Evolutionary conservation across 2,329 filamentous ascomycete genomes (phyloP), one percentile per base, ranked within the genome.

Genomic region (Fusarium cyanostomum): DNA sequence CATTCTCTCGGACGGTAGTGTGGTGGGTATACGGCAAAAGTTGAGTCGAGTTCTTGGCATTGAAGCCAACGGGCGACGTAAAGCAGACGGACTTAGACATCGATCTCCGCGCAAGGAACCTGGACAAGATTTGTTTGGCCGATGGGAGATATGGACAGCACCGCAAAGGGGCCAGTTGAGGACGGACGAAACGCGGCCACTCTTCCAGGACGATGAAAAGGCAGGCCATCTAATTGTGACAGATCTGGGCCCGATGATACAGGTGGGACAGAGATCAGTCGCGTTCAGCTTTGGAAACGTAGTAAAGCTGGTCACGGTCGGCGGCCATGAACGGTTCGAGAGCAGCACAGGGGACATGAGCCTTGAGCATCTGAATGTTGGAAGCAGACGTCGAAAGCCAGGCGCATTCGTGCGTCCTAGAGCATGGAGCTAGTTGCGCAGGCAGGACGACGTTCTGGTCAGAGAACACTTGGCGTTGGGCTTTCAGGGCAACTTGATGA

Each of bases 211-310:
- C 9, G 72, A 75, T 6, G 77, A 79, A 34, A 71, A 77, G 37
- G 76, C 79, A 4, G 80, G 82, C 3, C 81, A 86, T 54, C 79
- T 94, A 5, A 85, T 92, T 42, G 86, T 92, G 18, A 84, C 84
- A 3, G 82, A 82, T 41, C 78, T 90, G 2, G 91, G 91, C 0
- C 90, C 90, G 1, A 84, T 90, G 54, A 80, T 81, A 2, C 79
- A 80, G 49, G 77, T 92, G 1, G 90, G 90, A 11, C 82, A 84
- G 43, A 81, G 83, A 41, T 89, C 88, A 46, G 81, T 92, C 4
- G 91, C 86, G 0, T 83, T 94, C 27, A 89, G 84, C 0, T 86
- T 93, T 57, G 91, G 90, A 11, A 91, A 92, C 65, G 81, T 86
- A 2, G 81, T 93, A 69, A 93, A 92, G 75, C 78, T 93, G 46